phyloP scores from a whole-genome alignment of 2,329 filamentous ascomycete genomes.

The Chaetomiaceae sp. region DNA sequence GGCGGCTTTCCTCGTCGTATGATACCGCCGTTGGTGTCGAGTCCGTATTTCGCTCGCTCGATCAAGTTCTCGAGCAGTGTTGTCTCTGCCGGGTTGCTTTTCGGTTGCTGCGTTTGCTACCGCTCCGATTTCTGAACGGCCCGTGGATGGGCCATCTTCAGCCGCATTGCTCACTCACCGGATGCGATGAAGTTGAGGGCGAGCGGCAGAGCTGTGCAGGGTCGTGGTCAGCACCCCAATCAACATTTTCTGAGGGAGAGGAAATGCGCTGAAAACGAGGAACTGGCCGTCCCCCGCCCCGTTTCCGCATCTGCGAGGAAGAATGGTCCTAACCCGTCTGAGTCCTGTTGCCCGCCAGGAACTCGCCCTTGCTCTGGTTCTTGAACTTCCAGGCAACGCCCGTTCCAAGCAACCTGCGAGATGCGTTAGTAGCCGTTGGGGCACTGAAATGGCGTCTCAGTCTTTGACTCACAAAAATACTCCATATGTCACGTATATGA shows the following conservation, averaged over 20 bases:
- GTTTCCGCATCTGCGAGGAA: conserved; percentile 1
- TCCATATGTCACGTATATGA: conserved; percentile 77
- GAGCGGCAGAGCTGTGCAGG: conserved; percentile 63
- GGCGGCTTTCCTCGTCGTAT: conserved; percentile 7
- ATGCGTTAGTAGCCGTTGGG: conserved; percentile 2
- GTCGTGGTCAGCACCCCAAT: conserved; percentile 30
- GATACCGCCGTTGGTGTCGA: not conserved
- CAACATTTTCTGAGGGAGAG: not conserved
- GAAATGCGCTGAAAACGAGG: not conserved
- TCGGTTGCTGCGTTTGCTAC: conserved; percentile 43
- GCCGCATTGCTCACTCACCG: conserved; percentile 61
- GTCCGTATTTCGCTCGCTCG: not conserved
- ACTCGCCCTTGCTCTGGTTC: conserved; percentile 64
- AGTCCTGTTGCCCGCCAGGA: conserved; percentile 72
- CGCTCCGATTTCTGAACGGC: conserved; percentile 50
- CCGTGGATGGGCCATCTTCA: conserved; percentile 26
- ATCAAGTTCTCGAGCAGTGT: conserved; percentile 25
- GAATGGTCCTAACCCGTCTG: conserved; percentile 67
- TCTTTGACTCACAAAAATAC: conserved; percentile 60
- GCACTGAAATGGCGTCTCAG: not conserved
- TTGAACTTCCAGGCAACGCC: conserved; percentile 54
- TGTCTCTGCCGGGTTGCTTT: conserved; percentile 19
- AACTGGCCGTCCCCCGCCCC: not conserved
- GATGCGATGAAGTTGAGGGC: conserved; percentile 88
- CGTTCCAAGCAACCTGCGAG: conserved; percentile 57